Conservation (phyloP, 768 basidiomycete species). For the Collybia sordida region DNA sequence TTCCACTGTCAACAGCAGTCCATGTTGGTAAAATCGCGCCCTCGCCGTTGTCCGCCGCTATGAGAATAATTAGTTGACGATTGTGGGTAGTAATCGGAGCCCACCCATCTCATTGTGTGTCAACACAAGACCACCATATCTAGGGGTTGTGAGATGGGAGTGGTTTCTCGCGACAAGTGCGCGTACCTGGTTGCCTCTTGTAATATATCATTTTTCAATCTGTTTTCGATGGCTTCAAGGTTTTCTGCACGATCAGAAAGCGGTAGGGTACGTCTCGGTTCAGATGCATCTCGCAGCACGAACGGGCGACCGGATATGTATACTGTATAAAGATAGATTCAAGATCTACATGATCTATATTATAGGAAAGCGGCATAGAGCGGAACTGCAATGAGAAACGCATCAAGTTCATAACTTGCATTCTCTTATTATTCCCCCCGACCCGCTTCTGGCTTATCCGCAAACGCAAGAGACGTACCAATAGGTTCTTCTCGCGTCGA, state of each 20-base stretch:
- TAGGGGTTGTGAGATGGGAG: conserved; percentile 23
- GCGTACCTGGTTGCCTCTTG: conserved; percentile 72
- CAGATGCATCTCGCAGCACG: conserved; percentile 84
- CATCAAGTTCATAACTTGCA: not conserved
- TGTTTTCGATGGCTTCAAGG: conserved; percentile 86
- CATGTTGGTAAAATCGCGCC: conserved; percentile 90
- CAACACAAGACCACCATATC: conserved; percentile 86
- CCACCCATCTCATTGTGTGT: conserved; percentile 91
- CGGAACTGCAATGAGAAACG: conserved; percentile 1
- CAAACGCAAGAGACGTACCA: conserved; percentile 44
- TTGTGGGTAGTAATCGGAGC: conserved; percentile 14
- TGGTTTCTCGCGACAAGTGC: not conserved
- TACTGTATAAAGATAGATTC: conserved; percentile 38
- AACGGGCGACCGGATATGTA: conserved; percentile 93
- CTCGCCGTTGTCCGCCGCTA: conserved; percentile 60
- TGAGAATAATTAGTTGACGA: not conserved
- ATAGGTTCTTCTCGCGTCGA: conserved; percentile 96
- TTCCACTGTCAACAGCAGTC: conserved; percentile 82
- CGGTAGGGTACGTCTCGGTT: conserved; percentile 75
- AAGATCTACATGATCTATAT: conserved; percentile 6
- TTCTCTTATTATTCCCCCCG: too few relatives aligned
- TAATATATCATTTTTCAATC: conserved; percentile 89
- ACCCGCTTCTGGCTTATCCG: not conserved
- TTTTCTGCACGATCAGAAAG: conserved; percentile 94
- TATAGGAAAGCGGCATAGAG: not conserved